Percentiles rank a stretch among this genome's conserved stretches.
Conservation (phyloP, 768 basidiomycete species). For the Suillus americanus region DNA sequence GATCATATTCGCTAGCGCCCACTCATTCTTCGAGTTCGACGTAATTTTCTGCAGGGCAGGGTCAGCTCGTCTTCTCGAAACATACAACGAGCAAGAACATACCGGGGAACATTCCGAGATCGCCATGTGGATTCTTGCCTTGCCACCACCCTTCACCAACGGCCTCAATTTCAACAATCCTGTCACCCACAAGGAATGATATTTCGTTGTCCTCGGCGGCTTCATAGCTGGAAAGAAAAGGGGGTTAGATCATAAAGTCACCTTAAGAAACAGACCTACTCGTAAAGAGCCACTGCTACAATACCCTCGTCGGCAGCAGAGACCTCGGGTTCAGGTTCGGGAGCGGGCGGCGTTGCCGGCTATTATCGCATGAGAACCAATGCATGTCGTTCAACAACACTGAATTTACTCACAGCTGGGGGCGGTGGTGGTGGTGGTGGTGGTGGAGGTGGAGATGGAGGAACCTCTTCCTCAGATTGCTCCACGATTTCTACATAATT, state of each 20-base stretch:
- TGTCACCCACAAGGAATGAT: slow-evolving; percentile 80
- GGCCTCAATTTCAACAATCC: slow-evolving; percentile 75
- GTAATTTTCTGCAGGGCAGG: slow-evolving; percentile 5
- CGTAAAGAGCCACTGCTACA: slow-evolving; percentile 66
- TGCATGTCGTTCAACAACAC: slow-evolving; percentile 5
- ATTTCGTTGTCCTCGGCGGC: slow-evolving; percentile 92
- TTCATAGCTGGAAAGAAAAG: slow-evolving; percentile 61
- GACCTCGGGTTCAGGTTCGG: slow-evolving; percentile 47
- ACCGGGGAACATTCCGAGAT: slow-evolving; percentile 78
- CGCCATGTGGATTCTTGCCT: slow-evolving; percentile 56
- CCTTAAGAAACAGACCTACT: slow-evolving; percentile 43
- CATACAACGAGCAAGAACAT: slow-evolving; percentile 19
- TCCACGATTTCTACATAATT: slow-evolving; percentile 86
- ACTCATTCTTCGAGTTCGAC: slow-evolving; percentile 4
- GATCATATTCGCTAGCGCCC: background rate
- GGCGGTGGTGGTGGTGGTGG: slow-evolving; percentile 53
- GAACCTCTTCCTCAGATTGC: slow-evolving; percentile 41
- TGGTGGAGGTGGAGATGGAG: slow-evolving; percentile 60
- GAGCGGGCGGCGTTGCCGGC: slow-evolving; percentile 35
- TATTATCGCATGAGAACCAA: slow-evolving; percentile 7
- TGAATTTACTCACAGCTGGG: slow-evolving; percentile 39
- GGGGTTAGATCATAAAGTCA: background rate
- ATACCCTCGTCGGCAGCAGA: slow-evolving; percentile 55
- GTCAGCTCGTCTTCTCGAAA: background rate
- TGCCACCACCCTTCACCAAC: slow-evolving; percentile 91